Evolutionary conservation across 257 asterid species (phyloP).

Genomic region (Forsythia viridissima): DNA sequence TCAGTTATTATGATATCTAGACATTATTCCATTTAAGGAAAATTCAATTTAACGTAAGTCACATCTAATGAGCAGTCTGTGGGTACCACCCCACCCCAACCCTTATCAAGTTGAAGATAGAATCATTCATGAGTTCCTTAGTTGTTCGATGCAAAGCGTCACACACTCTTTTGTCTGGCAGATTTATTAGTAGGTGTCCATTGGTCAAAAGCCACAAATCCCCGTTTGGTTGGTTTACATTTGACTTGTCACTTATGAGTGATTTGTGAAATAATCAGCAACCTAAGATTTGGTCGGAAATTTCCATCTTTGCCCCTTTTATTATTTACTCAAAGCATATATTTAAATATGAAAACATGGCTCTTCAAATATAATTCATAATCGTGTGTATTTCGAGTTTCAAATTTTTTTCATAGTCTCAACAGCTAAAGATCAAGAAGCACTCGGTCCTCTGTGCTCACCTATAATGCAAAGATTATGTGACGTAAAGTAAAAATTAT

Average conservation of each 20-base stretch:
- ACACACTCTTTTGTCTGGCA: constrained; percentile 33
- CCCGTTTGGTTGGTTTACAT: background rate
- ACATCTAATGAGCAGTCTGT: constrained; percentile 26
- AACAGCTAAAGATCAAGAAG: too few species aligned
- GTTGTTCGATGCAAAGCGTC: constrained; percentile 24
- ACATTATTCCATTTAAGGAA: constrained; percentile 39
- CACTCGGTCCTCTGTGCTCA: too few species aligned
- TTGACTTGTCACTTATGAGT: background rate
- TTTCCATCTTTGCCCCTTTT: too few species aligned
- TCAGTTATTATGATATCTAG: constrained; percentile 42
- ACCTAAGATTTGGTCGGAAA: background rate
- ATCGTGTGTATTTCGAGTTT: too few species aligned
- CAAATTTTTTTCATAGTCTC: too few species aligned
- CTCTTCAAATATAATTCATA: too few species aligned
- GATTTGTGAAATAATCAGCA: background rate
- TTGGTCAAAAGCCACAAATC: constrained; percentile 16
- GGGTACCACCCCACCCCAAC: background rate
- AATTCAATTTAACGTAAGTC: constrained; percentile 40
- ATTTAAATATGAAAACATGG: too few species aligned
- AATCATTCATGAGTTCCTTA: background rate
- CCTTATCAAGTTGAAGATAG: background rate
- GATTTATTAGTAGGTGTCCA: constrained; percentile 28
- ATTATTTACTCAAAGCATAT: too few species aligned
- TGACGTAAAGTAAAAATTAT: background rate
- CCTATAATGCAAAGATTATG: too few species aligned